These are phyloP conservation scores for Metschnikowia gruessii DNA, from an alignment of 805 yeast species.

Conservation along the genomic window DNA sequence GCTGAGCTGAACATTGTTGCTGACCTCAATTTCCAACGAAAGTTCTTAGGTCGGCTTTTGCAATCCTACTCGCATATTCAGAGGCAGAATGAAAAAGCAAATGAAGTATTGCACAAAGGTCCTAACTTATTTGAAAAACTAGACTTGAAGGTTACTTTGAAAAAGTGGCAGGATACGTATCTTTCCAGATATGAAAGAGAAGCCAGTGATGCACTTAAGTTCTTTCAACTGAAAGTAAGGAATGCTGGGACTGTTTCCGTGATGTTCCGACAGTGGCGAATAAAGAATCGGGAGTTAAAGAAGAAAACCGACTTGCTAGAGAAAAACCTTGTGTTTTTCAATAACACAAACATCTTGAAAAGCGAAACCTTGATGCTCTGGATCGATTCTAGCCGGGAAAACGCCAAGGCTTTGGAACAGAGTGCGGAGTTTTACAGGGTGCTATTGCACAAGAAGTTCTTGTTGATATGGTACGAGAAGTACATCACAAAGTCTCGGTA, in stretches of 20 bases:
- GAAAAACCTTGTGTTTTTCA: constrained; percentile 8
- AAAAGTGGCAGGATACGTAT: constrained; percentile 27
- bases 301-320: constrained; percentile 4
- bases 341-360: constrained; percentile 8
- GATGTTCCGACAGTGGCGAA: constrained; percentile 9
- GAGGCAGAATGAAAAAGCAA: background rate
- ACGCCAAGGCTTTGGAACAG: constrained; percentile 3
- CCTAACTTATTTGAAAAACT: constrained; percentile 1
- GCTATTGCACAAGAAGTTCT: constrained; percentile 24
- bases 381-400: constrained; percentile 4
- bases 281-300: background rate
- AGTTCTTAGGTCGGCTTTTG: constrained; percentile 16
- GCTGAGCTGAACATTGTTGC: constrained; percentile 17
- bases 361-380: constrained; percentile 13
- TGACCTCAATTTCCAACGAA: constrained; percentile 23
- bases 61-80: background rate
- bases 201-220: constrained; percentile 18
- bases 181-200: constrained; percentile 22
- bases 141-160: constrained; percentile 1
- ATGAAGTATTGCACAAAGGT: background rate
- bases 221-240: constrained; percentile 18
- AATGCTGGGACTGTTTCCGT: constrained; percentile 1
- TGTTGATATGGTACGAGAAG: constrained; percentile 36
- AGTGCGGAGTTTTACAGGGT: constrained; percentile 8
- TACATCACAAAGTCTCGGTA: constrained; percentile 23